Conservation (phyloP, 352 stramenopile species). For the Globisporangium megalacanthum region DNA sequence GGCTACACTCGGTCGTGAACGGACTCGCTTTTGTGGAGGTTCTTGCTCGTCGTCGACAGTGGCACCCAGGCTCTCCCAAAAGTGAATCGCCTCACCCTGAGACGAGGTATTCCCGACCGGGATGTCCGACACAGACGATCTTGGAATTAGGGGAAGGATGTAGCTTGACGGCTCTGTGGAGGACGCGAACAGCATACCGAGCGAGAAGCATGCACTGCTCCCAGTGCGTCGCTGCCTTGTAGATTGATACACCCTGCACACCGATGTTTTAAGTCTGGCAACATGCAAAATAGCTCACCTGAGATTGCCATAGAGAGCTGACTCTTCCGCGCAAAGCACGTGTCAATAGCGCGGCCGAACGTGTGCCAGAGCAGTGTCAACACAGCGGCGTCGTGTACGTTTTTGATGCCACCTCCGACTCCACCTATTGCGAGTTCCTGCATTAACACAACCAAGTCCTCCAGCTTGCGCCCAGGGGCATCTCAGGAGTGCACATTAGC, state of each 20-base stretch:
- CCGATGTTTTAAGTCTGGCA: constrained; percentile 8
- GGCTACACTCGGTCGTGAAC: not conserved
- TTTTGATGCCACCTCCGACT: constrained; percentile 1
- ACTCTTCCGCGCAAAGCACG: constrained; percentile 16
- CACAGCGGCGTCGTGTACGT: constrained; percentile 15
- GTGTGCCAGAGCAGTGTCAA: constrained; percentile 16
- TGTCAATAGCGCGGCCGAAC: constrained; percentile 14
- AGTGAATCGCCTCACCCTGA: not conserved
- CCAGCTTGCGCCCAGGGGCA: constrained; percentile 15
- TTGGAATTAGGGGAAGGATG: constrained; percentile 4
- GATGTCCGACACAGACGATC: constrained; percentile 1
- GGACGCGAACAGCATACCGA: constrained; percentile 11
- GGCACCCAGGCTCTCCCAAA: not conserved
- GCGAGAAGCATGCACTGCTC: constrained; percentile 7
- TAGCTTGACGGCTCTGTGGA: constrained; percentile 7
- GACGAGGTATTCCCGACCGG: not conserved
- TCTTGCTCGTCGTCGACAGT: not conserved
- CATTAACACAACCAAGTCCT: constrained; percentile 12
- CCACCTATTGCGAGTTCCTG: not conserved
- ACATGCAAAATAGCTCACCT: constrained; percentile 11
- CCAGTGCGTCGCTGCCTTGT: constrained; percentile 6
- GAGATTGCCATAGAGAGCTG: constrained; percentile 11
- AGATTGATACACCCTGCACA: constrained; percentile 9
- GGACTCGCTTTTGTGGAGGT: not conserved
- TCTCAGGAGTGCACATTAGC: constrained; percentile 15